Base-by-base conservation (phyloP, 2,329 filamentous ascomycete genomes). In the Aurifilum marmelostoma region DNA sequence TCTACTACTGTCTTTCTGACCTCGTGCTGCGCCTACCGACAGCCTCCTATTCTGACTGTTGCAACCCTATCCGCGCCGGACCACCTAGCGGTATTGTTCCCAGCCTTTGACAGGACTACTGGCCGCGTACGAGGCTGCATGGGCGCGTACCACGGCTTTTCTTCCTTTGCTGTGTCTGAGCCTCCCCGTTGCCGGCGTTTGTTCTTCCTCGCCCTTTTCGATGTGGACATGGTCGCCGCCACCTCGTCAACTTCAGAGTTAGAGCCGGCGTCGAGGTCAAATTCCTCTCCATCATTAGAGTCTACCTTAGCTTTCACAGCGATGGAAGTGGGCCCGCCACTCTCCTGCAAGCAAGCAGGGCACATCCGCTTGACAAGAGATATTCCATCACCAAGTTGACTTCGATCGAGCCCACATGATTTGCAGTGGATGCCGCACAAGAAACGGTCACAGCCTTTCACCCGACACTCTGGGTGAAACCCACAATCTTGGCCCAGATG, bases 401-500 rank as follows among this genome's bases (percentile, higher is more conserved):
- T 27, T 21, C 68, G 67, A 0, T 62, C 41, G 2, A 62, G 72
- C 3, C 76, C 79, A 34, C 79, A 81, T 60, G 75, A 76, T n/a
- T 73, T 74, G 67, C 79, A 81, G 67, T 81, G 79, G 24, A 79
- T 9, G 3, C 75, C 74, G 63, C 80, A 81, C 8, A 78, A 71
- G 59, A 77, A 81, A 27, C 75, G 72, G 16, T 74, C 67, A 63
- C 80, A 81, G 16, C 73, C 75, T 11, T 69, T 39, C 2, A 72
- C 78, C 18, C 72, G 69, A 52, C 80, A 81, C 37, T 76, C 77
- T 6, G 79, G 77, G 37, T 79, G 78, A 78, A 79, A 81, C n/a
- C 77, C 73, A 50, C 79, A 81, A 65, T 80, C 78, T 70, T 81
- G 79, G 0, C 77, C 78, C 56, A 82, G 74, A 68, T 82, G 80